Base-by-base conservation (phyloP, 2,329 filamentous ascomycete genomes). In the Fusarium xylarioides region DNA sequence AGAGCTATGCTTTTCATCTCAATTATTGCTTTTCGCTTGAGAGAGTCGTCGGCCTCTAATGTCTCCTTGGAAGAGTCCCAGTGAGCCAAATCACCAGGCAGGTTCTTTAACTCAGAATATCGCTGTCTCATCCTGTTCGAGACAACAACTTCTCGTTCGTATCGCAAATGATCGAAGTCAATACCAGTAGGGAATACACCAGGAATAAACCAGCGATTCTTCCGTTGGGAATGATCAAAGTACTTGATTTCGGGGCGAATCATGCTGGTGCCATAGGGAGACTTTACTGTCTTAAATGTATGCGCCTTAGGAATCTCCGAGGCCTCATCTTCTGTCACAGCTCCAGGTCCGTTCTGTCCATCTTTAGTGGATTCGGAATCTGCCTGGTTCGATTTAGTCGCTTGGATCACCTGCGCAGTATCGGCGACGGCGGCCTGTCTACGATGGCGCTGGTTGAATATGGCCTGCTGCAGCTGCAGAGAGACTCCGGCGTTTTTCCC, bases 1-100 rank as follows among this genome's bases (percentile, higher is more conserved):
- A 98, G 84, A 55, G 91, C 91, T 40, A 98, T 87, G 80, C 93
- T 93, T 86, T 98, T 98, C 86, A 97, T 94, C 84, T 99, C 96
- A 66, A 99, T 98, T 74, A 98, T 87, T 30, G 95, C 93, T 81
- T 95, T 95, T 58, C 95, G 85, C 85, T 97, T 98, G 55, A 97
- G 84, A 2, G 91, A 90, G 75, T 97, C 94, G 75, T 98, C 94
- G 28, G 92, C 88, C 30, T 91, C 90, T 4, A 89, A 87, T 79
- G 74, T 80, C 34, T 92, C 89, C 66, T 93, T 92, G 14, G 90
- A 90, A 0, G 92, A 90, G 78, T 98, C 94, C 93, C 95, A 97
- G 55, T 94, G 92, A 35, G 92, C 93, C 55, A 98, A 86, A 78
- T 97, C 97, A 38, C 93, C 94, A 21, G 94, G 93, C 23, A 97